A percentile compares a stretch with the other conserved stretches of the same genome.
These are phyloP conservation scores for Boletus rufocinnamomeus DNA, from an alignment of 768 basidiomycete genomes.

Conservation along the genomic window DNA sequence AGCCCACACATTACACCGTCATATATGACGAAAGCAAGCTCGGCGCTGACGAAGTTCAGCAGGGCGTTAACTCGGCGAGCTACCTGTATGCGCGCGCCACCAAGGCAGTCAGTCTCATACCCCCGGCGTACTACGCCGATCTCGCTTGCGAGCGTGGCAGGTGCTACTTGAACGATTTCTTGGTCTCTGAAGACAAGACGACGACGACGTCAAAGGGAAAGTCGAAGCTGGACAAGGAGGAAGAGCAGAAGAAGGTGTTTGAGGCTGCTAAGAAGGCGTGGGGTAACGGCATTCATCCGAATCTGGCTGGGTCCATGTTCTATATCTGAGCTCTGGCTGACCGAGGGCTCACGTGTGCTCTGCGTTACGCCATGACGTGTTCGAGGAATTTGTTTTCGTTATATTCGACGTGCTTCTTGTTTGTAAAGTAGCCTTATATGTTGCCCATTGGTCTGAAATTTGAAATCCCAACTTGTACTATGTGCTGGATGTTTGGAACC, in stretches of 20 bases:
- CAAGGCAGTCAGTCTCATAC: slow-evolving; percentile 78
- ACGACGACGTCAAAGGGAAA: slow-evolving; percentile 37
- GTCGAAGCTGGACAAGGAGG: slow-evolving; percentile 35
- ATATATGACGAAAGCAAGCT: slow-evolving; percentile 76
- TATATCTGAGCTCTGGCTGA: slow-evolving; percentile 51
- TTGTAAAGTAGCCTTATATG: neutral
- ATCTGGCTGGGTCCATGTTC: slow-evolving; percentile 70
- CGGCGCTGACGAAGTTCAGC: slow-evolving; percentile 71
- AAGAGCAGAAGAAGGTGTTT: slow-evolving; percentile 26
- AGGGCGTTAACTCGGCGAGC: slow-evolving; percentile 65
- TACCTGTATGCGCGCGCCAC: slow-evolving; percentile 85
- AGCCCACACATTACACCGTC: slow-evolving; percentile 77
- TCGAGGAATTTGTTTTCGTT: neutral
- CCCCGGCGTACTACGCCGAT: slow-evolving; percentile 81
- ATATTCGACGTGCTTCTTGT: neutral
- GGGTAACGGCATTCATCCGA: slow-evolving; percentile 58
- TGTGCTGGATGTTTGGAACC: neutral
- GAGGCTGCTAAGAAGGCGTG: slow-evolving; percentile 37
- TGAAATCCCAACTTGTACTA: neutral
- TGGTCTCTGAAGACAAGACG: slow-evolving; percentile 57
- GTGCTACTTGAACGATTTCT: slow-evolving; percentile 72
- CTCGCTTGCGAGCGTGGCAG: slow-evolving; percentile 80
- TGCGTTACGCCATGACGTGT: neutral
- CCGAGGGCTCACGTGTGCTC: neutral
- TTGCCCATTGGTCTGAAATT: neutral